Conservation (phyloP, 139 green algal genomes). For the Desmodesmus armatus region DNA sequence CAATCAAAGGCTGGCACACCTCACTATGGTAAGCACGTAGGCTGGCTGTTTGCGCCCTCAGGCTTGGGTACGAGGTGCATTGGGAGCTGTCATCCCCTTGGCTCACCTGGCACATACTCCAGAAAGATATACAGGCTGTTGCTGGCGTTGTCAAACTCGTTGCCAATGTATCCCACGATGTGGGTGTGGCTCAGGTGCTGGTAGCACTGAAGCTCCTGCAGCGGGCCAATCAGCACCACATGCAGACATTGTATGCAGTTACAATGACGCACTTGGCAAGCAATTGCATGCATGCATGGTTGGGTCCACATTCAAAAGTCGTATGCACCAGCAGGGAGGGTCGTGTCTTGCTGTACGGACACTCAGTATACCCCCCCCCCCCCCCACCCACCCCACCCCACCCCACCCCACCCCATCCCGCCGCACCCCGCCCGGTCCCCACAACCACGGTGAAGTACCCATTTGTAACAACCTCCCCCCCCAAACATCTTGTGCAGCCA, state of each 20-base stretch:
- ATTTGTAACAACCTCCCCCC: too few relatives aligned
- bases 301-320: too few relatives aligned
- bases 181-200: constrained; percentile 75
- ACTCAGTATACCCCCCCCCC: too few relatives aligned
- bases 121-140: constrained; percentile 96
- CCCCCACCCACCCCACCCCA: too few relatives aligned
- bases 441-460: too few relatives aligned
- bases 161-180: constrained; percentile 82
- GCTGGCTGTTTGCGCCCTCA: too few relatives aligned
- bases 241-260: neutral
- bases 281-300: neutral
- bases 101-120: constrained; percentile 88
- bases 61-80: too few relatives aligned
- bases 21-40: too few relatives aligned
- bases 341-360: neutral
- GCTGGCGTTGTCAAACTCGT: constrained; percentile 49
- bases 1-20: too few relatives aligned
- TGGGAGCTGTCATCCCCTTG: neutral
- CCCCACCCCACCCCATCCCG: too few relatives aligned
- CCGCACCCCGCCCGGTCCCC: too few relatives aligned
- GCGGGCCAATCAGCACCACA: neutral
- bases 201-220: constrained; percentile 80
- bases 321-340: neutral
- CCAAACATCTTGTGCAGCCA: too few relatives aligned
- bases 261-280: neutral